Evolutionary conservation across 176 grass and related monocot species (phyloP), one percentile per base, ranked within the genome.

Genomic region (Zizania latifolia): DNA sequence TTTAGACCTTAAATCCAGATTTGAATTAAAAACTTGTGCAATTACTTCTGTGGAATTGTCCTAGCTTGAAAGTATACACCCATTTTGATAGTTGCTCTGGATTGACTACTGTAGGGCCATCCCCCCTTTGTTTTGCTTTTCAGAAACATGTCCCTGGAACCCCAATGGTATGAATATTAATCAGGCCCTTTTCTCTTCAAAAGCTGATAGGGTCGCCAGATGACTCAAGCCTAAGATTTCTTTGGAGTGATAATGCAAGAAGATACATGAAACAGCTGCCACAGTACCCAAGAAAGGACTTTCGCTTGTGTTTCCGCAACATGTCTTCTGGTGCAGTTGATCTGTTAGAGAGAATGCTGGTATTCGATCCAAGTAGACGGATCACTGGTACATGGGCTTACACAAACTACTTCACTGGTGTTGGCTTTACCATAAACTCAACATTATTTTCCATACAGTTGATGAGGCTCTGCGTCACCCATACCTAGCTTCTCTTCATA

Each of bases 131-230:
- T 34, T 83, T 57, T 37, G 16, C 30, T 8, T 75, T 62, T 19
- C 61, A 53, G 5, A 61, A 86, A 55, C 21, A 10, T 33, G n/a
- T 37, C 10, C 4, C 34, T 81, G 34, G 21, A 46, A 39, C 56
- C 51, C 51, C 28, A 51, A 12, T 23, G 36, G 58, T 45, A 27
- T 72, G 15, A 83, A 21, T 73, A 36, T 56, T 83, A 55, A 91
- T 53, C 37, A 62, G 14, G 9, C 6, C 9, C 58, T 65, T 62
- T 77, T 70, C 14, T 36, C 75, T 80, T 61, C 11, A 71, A 91
- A 89, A 97, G 94, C 74, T 97, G 36, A 91, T 97, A 83, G 94
- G 94, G 22, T 97, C 94, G 24, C 94, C 94, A 77, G 94, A 97
- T 60, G 94, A 97, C 80, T 78, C 90, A 13, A 91, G 88, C 81